Evolutionary conservation across 1,284 basidiomycete species (phyloP), one percentile per base, ranked within the genome.

Genomic region (Sanguinoderma infundibulare): DNA sequence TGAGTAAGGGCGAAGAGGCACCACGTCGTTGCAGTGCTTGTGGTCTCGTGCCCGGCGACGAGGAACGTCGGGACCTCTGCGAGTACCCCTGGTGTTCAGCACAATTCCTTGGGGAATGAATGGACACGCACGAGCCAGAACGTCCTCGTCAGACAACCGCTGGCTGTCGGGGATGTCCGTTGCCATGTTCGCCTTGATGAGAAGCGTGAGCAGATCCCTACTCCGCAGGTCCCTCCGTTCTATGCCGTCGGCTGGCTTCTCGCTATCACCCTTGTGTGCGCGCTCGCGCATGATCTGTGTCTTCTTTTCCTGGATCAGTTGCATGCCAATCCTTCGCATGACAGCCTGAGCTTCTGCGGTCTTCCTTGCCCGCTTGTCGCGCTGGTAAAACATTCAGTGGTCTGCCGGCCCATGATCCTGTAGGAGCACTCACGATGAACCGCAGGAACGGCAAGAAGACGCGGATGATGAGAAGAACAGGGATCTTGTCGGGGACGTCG

Each of bases 21-120:
- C 87, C 87, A 89, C 0, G 81, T 80, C 0, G 81, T 80, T 3
- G 70, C 71, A 0, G 73, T 64, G 42, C 63, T 66, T 12, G 78
- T 79, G 0, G 94, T 95, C 71, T 95, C 93, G 73, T 94, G 90
- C 1, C 93, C 93, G 5, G 87, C 87, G 5, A 85, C 76, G 1
- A 90, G 70, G 73, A 87, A 87, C 51, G 63, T 65, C 6, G 63
- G 63, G 20, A 65, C 54, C 57, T 65, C 63, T 65, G 24, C 12
- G 32, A 4, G 2, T n/a, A n/a, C n/a, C n/a, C n/a, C n/a, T n/a
- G n/a, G n/a, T n/a, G n/a, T n/a, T n/a, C n/a, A n/a, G n/a, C n/a
- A n/a, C n/a, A n/a, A n/a, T n/a, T n/a, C n/a, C n/a, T n/a, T n/a
- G n/a, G n/a, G n/a, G 12, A 54, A 17, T 8, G 5, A 32, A 6